Conservation (phyloP, 2,329 filamentous ascomycete genomes). For the Nothophoma quercina region DNA sequence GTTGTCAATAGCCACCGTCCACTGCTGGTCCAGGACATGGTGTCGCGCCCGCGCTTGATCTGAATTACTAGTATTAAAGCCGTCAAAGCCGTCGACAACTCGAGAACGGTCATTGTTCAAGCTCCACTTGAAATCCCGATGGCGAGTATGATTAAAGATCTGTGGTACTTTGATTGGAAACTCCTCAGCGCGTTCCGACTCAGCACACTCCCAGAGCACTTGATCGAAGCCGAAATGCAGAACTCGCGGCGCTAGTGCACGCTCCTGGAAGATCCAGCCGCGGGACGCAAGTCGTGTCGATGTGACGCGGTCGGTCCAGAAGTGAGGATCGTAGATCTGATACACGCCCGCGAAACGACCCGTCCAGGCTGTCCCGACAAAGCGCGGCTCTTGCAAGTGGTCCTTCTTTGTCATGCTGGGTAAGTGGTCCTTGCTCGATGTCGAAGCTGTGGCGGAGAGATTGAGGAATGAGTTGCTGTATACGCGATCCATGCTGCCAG, state of each 20-base stretch:
- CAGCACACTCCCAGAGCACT: constrained; percentile 22
- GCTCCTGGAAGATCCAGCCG: constrained; percentile 26
- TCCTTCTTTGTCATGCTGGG: not conserved
- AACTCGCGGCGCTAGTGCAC: constrained; percentile 19
- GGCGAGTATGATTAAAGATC: not conserved
- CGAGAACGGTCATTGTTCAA: not conserved
- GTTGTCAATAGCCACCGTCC: no score
- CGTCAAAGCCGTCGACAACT: no score
- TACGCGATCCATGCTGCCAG: not conserved
- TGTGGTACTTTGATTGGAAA: not conserved
- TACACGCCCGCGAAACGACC: not conserved
- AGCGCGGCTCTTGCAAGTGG: not conserved
- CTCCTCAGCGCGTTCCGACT: not conserved
- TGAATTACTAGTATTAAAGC: no score
- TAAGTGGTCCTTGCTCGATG: not conserved
- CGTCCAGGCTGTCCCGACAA: not conserved
- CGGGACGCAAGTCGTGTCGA: not conserved
- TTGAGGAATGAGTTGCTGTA: not conserved
- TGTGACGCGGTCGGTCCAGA: not conserved
- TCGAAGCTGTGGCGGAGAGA: not conserved
- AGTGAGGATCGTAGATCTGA: not conserved
- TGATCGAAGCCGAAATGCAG: constrained; percentile 21
- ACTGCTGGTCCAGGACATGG: no score
- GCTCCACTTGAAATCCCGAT: not conserved
- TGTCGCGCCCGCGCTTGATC: no score